Conservation (phyloP, 2,329 filamentous ascomycete species). For the Clonostachys rhizophaga region DNA sequence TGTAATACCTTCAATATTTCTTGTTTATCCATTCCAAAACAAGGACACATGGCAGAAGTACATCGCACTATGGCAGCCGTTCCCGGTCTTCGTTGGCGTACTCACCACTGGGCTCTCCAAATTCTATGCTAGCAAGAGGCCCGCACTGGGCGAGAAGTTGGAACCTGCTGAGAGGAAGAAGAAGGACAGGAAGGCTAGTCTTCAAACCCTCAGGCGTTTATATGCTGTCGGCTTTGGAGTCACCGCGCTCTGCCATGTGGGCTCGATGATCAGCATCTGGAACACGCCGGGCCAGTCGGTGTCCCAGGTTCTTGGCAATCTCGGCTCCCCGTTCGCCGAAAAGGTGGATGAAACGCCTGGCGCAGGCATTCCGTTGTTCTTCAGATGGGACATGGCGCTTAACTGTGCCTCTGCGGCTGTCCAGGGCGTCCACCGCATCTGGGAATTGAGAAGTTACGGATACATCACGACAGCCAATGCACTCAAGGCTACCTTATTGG, state of each 20-base stretch:
- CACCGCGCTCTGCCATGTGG: background rate
- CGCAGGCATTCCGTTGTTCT: background rate
- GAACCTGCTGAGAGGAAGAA: background rate
- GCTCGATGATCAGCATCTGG: background rate
- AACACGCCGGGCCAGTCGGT: background rate
- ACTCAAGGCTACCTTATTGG: background rate
- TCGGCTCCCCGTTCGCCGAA: background rate
- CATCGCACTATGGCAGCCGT: background rate
- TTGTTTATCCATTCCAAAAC: background rate
- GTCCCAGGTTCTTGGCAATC: background rate
- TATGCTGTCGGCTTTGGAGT: background rate
- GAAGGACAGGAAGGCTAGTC: background rate
- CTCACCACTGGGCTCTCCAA: background rate
- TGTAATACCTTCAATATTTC: background rate
- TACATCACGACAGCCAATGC: background rate
- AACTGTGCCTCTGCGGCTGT: background rate
- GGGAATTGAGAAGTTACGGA: background rate
- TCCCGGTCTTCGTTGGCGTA: background rate
- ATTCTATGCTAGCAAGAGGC: background rate
- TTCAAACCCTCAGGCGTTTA: background rate
- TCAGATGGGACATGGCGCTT: background rate
- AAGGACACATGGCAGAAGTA: background rate
- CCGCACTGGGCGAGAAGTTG: background rate
- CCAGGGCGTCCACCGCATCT: background rate
- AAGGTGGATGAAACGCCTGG: background rate